Base-by-base conservation (phyloP, 2,329 filamentous ascomycete species). In the Aspergillus neotritici region DNA sequence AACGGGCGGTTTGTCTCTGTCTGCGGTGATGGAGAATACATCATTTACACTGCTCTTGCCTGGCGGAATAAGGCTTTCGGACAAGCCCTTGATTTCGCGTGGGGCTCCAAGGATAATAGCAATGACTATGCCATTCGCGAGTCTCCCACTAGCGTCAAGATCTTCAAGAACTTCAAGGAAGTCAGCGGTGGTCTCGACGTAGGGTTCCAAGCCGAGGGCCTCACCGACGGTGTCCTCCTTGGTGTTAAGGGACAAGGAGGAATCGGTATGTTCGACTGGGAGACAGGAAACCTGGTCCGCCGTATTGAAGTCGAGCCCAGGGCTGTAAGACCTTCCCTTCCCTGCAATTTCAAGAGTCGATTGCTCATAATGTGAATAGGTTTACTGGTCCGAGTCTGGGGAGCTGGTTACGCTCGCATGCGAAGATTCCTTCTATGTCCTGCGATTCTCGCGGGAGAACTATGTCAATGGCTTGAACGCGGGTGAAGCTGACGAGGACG, bases 61-160 rank as follows among this genome's bases (percentile, higher is more conserved):
- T 94, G 94, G 79, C 83, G 93, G 64, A 97, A 98, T 71, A 96
- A 97, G 73, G 89, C 89, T 3, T 98, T 98, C 60, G 93, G 93
- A 15, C 90, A 87, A 32, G 93, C 91, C 5, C 73, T 97, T 40
- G 93, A 98, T 69, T 98, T 98, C 65, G 90, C 87, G 9, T 98
- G 93, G 93, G 91, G 86, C 0, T 87, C 87, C 34, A 96, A 95
- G 69, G 91, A 96, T 46, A 95, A 96, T 70, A 94, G 88, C 72
- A 97, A 96, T 66, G 93, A 98, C 66, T 97, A 94, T 62, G 93
- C 93, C 31, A 97, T 98, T 56, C 84, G 93, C 30, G 93, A 98
- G 69, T 96, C 90, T 4, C 72, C 86, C 21, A 95, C 91, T 37
- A 94, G 86, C 59, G 89, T 98, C 59, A 96, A 96, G 75, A 82